Base-by-base conservation (phyloP, 2,329 filamentous ascomycete genomes). In the Apiospora sp. region DNA sequence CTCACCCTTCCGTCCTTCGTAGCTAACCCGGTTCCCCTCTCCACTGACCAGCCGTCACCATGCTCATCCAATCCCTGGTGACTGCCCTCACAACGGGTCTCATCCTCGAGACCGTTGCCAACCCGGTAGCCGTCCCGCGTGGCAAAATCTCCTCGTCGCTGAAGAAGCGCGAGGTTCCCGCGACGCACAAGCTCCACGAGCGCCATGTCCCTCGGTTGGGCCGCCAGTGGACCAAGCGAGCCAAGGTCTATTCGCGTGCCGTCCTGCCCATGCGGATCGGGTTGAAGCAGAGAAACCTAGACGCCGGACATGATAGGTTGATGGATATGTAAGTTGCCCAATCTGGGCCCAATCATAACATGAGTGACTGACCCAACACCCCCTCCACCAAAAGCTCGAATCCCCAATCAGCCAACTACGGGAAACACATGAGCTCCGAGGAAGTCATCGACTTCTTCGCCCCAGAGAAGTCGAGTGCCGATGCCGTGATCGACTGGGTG, bases 391-490 rank as follows among this genome's bases (percentile, higher is more conserved):
- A 44, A 49, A 78, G 77, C 44, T 79, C 78, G 7, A 76, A 79
- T 70, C 78, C 78, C 2, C 68, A 72, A 13, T 80, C 79, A 4
- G 7, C 75, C 2, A 79, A 79, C 46, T 85, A 81, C 73, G 83
- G 82, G 46, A 80, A 84, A 71, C 81, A 85, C 75, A 81, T 83
- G 80, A 81, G 78, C 7, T 71, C 79, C 4, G 75, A 81, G 19
- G 81, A 85, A 71, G 80, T 84, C 24, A 76, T 80, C 44, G 79
- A 83, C 41, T 78, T 82, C 70, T 85, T 85, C 69, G 80, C 82
- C 41, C 84, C 83, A 1, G 69, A 77, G 27, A 72, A 76, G 37
- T 75, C 79, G 22, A 79, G 78, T 37, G 77, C 83, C 13, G 78
- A 78, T 22, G 71, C 75, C 4, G 79, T 82, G 16, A 74, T 77